Evolutionary conservation across 2,329 filamentous ascomycete species (phyloP).

Genomic region (Metarhizium guizhouense): DNA sequence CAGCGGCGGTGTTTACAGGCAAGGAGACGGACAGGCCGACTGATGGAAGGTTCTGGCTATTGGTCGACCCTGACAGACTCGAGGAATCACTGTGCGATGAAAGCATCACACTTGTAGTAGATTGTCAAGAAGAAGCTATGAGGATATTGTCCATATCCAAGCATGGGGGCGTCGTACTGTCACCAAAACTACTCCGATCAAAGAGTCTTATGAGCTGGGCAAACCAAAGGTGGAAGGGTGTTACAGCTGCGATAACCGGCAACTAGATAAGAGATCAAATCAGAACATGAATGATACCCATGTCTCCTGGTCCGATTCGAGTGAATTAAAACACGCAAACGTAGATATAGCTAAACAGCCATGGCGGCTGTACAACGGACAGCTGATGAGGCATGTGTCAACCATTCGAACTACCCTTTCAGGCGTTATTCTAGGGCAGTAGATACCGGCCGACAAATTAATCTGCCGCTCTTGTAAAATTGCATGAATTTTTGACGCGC

Average conservation of each 20-base stretch:
- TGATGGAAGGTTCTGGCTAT: conserved; percentile 56
- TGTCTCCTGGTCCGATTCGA: background rate
- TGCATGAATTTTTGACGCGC: conserved; percentile 29
- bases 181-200: conserved; percentile 56
- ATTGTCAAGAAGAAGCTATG: conserved; percentile 42
- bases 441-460: conserved; percentile 68
- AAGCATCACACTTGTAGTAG: conserved; percentile 74
- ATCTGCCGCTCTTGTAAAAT: conserved; percentile 52
- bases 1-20: conserved; percentile 69
- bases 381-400: conserved; percentile 47
- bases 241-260: conserved; percentile 22
- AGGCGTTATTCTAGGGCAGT: conserved; percentile 71
- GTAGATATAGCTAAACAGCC: too few species aligned
- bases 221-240: conserved; percentile 25
- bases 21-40: conserved; percentile 39
- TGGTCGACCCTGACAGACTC: conserved; percentile 82
- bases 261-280: background rate
- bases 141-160: conserved; percentile 70
- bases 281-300: conserved; percentile 16
- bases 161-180: conserved; percentile 65
- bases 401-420: conserved; percentile 80
- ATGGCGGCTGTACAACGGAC: background rate
- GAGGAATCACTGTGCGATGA: conserved; percentile 84
- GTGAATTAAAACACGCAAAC: background rate
- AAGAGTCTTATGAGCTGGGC: conserved; percentile 38